Percentiles rank a stretch among this genome's conserved stretches.
phyloP scores from a whole-genome alignment of 1,139 yeast species.

The Nakaseomyces delphensis region DNA sequence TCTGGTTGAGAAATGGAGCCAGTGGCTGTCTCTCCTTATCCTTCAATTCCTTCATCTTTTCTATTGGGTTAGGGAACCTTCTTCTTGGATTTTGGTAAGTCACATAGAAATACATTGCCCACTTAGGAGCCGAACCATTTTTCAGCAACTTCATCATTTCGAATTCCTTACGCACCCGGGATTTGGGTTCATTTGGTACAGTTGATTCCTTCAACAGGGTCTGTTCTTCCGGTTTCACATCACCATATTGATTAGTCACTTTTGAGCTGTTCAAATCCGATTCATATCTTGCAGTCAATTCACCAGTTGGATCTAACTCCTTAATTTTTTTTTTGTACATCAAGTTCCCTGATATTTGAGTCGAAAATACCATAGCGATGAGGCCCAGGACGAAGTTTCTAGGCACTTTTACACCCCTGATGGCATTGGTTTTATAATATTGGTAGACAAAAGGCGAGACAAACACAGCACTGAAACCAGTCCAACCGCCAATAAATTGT shows the following conservation, averaged over 20 bases:
- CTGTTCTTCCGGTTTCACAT: slow-evolving; percentile 2
- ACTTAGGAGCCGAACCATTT: slow-evolving; percentile 31
- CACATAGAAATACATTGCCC: slow-evolving; percentile 34
- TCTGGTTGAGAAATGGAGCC: slow-evolving; percentile 26
- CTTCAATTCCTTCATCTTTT: slow-evolving; percentile 25
- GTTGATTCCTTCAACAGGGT: background rate
- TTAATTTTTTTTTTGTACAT: slow-evolving; percentile 27
- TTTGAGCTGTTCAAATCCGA: slow-evolving; percentile 13
- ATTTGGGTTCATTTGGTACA: background rate
- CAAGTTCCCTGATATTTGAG: slow-evolving; percentile 28
- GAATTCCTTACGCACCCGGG: slow-evolving; percentile 27
- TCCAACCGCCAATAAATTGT: slow-evolving; percentile 31
- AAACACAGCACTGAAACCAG: slow-evolving; percentile 29
- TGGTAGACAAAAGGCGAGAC: slow-evolving; percentile 30
- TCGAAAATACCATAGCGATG: slow-evolving; percentile 27
- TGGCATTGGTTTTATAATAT: slow-evolving; percentile 27
- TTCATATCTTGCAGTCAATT: slow-evolving; percentile 7
- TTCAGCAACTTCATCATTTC: slow-evolving; percentile 32
- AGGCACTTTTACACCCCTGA: slow-evolving; percentile 33
- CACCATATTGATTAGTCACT: background rate
- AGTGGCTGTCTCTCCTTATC: slow-evolving; percentile 12
- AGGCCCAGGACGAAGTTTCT: slow-evolving; percentile 31
- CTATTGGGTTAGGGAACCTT: slow-evolving; percentile 34
- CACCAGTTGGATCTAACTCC: slow-evolving; percentile 20
- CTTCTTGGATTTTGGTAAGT: slow-evolving; percentile 34